Conservation (phyloP, 441 rosid species). For the Euphorbia corollata region DNA sequence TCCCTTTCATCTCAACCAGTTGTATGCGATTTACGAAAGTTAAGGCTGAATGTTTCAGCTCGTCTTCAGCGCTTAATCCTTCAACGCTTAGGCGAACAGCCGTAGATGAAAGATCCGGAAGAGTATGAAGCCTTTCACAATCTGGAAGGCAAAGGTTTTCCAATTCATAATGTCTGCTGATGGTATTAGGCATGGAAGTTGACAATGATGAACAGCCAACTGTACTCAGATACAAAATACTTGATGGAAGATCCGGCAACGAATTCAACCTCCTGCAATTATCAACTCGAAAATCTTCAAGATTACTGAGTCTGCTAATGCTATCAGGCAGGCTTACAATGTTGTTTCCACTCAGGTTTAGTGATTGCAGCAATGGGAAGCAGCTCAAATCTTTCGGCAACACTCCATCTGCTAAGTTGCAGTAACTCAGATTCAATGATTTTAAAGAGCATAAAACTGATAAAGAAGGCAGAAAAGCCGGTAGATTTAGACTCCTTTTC, state of each 20-base stretch:
- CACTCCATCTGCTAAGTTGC: slow-evolving; percentile 34
- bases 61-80: slow-evolving; percentile 18
- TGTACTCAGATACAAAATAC: slow-evolving; percentile 21
- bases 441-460: slow-evolving; percentile 29
- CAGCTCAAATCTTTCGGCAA: slow-evolving; percentile 32
- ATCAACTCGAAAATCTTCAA: slow-evolving; percentile 24
- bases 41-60: slow-evolving; percentile 3
- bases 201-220: slow-evolving; percentile 34
- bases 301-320: slow-evolving; percentile 29
- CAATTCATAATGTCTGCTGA: slow-evolving; percentile 30
- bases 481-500: slow-evolving; percentile 4
- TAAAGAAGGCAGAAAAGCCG: slow-evolving; percentile 20
- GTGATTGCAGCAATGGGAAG: slow-evolving; percentile 26
- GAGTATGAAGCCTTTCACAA: slow-evolving; percentile 35
- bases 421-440: slow-evolving; percentile 29
- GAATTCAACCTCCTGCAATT: slow-evolving; percentile 34
- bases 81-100: slow-evolving; percentile 21
- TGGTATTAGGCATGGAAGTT: slow-evolving; percentile 24
- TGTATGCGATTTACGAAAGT: slow-evolving; percentile 14
- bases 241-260: slow-evolving; percentile 38
- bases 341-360: slow-evolving; percentile 33
- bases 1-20: slow-evolving; percentile 12
- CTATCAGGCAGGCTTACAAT: slow-evolving; percentile 33
- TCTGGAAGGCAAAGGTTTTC: slow-evolving; percentile 22
- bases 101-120: slow-evolving; percentile 36